Evolutionary conservation across 495 filamentous ascomycete genomes (phyloP).

Genomic region (Chaetomium fimeti): DNA sequence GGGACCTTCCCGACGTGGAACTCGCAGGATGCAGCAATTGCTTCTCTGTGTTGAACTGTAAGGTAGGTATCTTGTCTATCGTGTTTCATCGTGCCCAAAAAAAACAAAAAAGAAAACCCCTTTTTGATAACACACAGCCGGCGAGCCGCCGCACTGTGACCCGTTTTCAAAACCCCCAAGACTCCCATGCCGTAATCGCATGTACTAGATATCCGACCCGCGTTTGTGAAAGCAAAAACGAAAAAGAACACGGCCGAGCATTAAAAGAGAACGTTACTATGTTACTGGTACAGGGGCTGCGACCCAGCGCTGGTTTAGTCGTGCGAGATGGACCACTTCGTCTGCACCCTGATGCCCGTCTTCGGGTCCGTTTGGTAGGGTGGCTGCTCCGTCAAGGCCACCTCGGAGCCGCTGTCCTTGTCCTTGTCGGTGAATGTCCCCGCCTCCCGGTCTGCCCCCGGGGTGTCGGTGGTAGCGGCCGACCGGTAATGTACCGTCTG

Average conservation of each 20-base stretch:
- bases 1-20: too few species aligned
- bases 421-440: neutral
- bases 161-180: neutral
- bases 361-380: neutral
- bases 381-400: conserved; percentile 17
- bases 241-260: neutral
- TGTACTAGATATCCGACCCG: too few species aligned
- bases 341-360: conserved; percentile 25
- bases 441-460: neutral
- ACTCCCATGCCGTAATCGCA: neutral
- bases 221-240: neutral
- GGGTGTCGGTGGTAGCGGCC: neutral
- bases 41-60: neutral
- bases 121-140: neutral
- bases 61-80: neutral
- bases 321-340: conserved; percentile 27
- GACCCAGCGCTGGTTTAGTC: neutral
- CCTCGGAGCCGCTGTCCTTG: conserved; percentile 24
- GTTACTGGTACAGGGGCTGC: neutral
- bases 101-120: neutral
- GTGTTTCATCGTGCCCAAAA: neutral
- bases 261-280: neutral
- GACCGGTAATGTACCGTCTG: conserved; percentile 20
- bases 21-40: too few species aligned
- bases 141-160: neutral